Percentiles rank a stretch among this genome's conserved stretches.
phyloP scores from a whole-genome alignment of 1,284 basidiomycete genomes.

The Ceratobasidium sp. region DNA sequence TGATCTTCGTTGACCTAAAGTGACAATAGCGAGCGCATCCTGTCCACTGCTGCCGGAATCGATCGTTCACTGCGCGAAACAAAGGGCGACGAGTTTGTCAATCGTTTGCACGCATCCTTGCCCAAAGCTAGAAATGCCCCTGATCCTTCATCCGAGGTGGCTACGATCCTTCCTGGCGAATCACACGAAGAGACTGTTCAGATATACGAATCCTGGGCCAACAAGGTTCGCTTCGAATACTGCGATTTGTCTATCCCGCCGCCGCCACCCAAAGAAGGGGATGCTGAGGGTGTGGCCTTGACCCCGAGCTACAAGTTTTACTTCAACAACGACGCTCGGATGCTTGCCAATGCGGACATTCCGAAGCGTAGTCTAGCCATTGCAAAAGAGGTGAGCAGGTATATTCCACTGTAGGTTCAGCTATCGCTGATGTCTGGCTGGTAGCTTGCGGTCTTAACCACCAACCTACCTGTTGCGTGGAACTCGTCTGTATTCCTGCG shows the following conservation, averaged over 20 bases:
- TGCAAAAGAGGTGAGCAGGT: conserved; percentile 78
- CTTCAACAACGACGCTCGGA: conserved; percentile 80
- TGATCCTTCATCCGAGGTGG: conserved; percentile 8
- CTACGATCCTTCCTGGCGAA: conserved; percentile 44
- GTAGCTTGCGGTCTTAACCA: conserved; percentile 88
- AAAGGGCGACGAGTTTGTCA: conserved; percentile 84
- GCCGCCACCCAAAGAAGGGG: conserved; percentile 53
- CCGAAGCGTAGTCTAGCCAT: conserved; percentile 90
- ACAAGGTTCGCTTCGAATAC: conserved; percentile 82
- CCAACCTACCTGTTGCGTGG: conserved; percentile 89
- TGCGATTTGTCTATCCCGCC: conserved; percentile 75
- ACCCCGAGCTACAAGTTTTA: conserved; percentile 80
- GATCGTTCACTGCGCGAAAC: conserved; percentile 85
- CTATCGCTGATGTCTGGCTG: not conserved
- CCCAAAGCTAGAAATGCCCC: conserved; percentile 57
- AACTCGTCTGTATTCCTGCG: conserved; percentile 89
- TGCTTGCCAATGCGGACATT: conserved; percentile 80
- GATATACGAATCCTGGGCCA: conserved; percentile 85
- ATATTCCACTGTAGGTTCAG: not conserved
- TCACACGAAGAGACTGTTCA: conserved; percentile 75
- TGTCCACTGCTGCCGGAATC: conserved; percentile 80
- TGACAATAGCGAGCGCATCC: conserved; percentile 80
- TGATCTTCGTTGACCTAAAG: conserved; percentile 49
- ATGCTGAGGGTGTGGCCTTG: conserved; percentile 50
- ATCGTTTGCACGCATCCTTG: conserved; percentile 76